Conservation (phyloP, 2,329 filamentous ascomycete species). For the Alternaria panax region DNA sequence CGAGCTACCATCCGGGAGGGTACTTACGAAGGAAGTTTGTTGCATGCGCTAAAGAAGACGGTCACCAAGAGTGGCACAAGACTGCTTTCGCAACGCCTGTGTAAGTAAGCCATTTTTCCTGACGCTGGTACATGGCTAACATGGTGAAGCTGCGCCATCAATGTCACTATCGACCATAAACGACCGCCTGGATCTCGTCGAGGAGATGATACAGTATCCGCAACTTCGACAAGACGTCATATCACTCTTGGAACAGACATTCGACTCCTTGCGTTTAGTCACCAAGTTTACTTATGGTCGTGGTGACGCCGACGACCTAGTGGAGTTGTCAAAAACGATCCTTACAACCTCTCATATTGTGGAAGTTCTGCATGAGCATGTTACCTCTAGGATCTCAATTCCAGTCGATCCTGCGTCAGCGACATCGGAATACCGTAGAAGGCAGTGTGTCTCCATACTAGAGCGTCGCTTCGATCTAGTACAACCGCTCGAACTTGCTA, state of each 20-base stretch:
- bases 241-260: conserved; percentile 73
- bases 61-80: conserved; percentile 91
- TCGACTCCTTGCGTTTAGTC: conserved; percentile 87
- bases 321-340: conserved; percentile 84
- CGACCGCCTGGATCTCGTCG: conserved; percentile 80
- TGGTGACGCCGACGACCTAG: conserved; percentile 89
- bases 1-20: conserved; percentile 84
- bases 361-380: conserved; percentile 35
- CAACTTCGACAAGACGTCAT: conserved; percentile 74
- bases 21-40: conserved; percentile 78
- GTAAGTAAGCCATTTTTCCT: conserved; percentile 52
- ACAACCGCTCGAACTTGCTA: conserved; percentile 72
- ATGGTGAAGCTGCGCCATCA: conserved; percentile 72
- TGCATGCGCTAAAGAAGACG: conserved; percentile 89
- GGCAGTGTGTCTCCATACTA: conserved; percentile 52
- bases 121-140: neutral
- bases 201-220: conserved; percentile 71
- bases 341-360: conserved; percentile 73
- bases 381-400: conserved; percentile 25
- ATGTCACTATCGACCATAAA: conserved; percentile 84
- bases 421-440: conserved; percentile 21
- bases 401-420: conserved; percentile 11
- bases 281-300: conserved; percentile 93
- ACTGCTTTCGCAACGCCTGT: conserved; percentile 83
- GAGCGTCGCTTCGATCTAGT: conserved; percentile 69